A percentile compares a stretch with the other conserved stretches of the same genome.
These are phyloP conservation scores for Talaromyces nanjingensis DNA, from an alignment of 495 filamentous ascomycete genomes.

Conservation along the genomic window DNA sequence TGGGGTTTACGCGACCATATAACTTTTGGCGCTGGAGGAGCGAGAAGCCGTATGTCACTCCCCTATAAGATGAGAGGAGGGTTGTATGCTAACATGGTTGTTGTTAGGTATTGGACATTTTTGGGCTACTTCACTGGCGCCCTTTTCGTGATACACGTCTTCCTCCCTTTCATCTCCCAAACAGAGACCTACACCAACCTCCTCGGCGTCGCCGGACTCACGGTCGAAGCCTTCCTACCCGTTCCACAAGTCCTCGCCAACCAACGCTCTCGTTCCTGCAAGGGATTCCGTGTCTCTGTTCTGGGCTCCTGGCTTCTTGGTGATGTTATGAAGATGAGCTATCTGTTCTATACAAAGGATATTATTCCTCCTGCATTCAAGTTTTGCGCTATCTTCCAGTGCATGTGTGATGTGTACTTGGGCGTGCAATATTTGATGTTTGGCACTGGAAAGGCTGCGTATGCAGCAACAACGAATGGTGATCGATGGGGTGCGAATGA, in stretches of 20 bases:
- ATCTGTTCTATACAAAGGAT: conserved; percentile 71
- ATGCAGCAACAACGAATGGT: conserved; percentile 19
- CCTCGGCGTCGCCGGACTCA: conserved; percentile 77
- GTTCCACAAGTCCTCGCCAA: conserved; percentile 85
- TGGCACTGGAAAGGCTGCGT: conserved; percentile 43
- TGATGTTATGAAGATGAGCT: conserved; percentile 93
- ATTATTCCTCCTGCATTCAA: conserved; percentile 82
- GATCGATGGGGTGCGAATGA: conserved; percentile 26
- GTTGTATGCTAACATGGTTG: background rate
- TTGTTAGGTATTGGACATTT: conserved; percentile 77
- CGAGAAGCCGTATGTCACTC: conserved; percentile 61
- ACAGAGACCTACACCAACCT: conserved; percentile 61
- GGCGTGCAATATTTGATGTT: conserved; percentile 84
- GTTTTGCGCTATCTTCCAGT: conserved; percentile 87
- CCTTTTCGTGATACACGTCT: conserved; percentile 62
- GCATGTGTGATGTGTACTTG: conserved; percentile 72
- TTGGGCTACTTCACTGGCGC: conserved; percentile 61
- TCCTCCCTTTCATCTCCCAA: conserved; percentile 56
- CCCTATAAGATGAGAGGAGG: background rate
- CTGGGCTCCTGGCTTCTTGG: conserved; percentile 83
- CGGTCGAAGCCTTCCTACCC: conserved; percentile 83
- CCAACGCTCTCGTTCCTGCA: conserved; percentile 68
- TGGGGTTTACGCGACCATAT: conserved; percentile 55
- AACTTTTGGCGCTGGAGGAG: conserved; percentile 93
- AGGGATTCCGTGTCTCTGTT: conserved; percentile 83